Evolutionary conservation across 2,329 filamentous ascomycete genomes (phyloP).

Genomic region (Coniochaeta sp.): DNA sequence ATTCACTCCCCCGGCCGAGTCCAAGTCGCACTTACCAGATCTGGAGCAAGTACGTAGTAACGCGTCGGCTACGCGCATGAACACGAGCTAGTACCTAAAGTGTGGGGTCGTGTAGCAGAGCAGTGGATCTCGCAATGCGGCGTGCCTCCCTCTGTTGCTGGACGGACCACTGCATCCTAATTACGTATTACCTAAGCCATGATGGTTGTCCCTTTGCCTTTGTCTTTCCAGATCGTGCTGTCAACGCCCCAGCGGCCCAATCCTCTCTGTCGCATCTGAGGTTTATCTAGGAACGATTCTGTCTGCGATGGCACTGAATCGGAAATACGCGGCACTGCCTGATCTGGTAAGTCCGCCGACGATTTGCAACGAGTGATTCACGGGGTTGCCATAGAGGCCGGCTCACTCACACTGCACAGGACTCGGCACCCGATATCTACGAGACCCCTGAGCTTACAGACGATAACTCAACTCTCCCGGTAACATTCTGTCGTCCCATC

Average conservation of each 20-base stretch:
- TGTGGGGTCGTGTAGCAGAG: neutral
- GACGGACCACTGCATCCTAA: neutral
- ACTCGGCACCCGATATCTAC: slow-evolving; percentile 90
- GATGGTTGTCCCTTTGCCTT: neutral
- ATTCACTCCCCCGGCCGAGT: neutral
- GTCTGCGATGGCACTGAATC: slow-evolving; percentile 59
- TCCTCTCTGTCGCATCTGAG: neutral
- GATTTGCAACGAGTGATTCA: slow-evolving; percentile 4
- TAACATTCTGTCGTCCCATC: slow-evolving; percentile 25
- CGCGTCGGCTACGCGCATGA: neutral
- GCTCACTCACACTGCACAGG: slow-evolving; percentile 38
- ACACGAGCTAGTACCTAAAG: neutral
- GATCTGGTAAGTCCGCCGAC: slow-evolving; percentile 54
- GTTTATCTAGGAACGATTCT: neutral
- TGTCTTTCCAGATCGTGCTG: neutral
- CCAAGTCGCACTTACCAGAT: neutral
- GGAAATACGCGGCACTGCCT: slow-evolving; percentile 76
- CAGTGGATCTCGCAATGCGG: no score
- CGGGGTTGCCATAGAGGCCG: neutral
- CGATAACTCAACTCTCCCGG: slow-evolving; percentile 77
- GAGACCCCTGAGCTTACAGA: slow-evolving; percentile 91
- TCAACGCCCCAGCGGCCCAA: neutral
- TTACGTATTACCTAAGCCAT: neutral
- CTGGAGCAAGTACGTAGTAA: neutral
- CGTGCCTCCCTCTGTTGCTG: no score